Percentiles rank a stretch among this genome's conserved stretches.
Conservation (phyloP, 2,329 filamentous ascomycete species). For the Venturia aucupariae region DNA sequence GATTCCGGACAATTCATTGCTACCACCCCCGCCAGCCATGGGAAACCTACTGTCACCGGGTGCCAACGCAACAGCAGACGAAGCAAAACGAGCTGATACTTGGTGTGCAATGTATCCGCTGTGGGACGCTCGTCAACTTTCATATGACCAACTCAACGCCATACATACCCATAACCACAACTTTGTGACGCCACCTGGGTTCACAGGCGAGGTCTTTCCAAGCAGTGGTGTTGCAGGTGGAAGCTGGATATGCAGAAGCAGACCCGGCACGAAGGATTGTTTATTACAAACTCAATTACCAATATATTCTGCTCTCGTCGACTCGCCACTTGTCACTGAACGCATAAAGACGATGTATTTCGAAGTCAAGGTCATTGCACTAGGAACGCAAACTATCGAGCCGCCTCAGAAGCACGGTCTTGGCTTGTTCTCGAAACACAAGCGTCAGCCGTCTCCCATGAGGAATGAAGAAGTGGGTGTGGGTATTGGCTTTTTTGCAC, state of each 20-base stretch:
- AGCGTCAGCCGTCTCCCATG: background rate
- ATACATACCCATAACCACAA: constrained; percentile 44
- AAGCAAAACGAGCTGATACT: constrained; percentile 53
- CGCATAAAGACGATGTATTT: constrained; percentile 57
- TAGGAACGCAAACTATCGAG: constrained; percentile 25
- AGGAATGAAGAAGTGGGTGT: constrained; percentile 40
- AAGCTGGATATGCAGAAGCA: constrained; percentile 37
- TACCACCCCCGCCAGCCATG: constrained; percentile 63
- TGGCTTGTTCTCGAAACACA: constrained; percentile 4
- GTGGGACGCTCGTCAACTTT: constrained; percentile 42
- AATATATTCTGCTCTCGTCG: constrained; percentile 51
- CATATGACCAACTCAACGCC: constrained; percentile 37
- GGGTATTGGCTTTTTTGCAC: constrained; percentile 60
- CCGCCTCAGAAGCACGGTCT: background rate
- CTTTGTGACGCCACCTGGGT: constrained; percentile 25
- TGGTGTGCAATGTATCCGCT: constrained; percentile 59
- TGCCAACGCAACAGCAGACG: constrained; percentile 57
- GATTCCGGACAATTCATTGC: constrained; percentile 62
- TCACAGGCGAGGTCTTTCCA: constrained; percentile 30
- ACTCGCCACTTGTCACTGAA: constrained; percentile 48
- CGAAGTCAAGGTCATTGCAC: constrained; percentile 50
- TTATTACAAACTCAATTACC: constrained; percentile 60
- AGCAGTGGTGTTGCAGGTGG: constrained; percentile 16
- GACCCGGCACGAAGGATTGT: constrained; percentile 42
- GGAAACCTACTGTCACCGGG: constrained; percentile 56